Evolutionary conservation across 441 rosid species (phyloP), one percentile per base, ranked within the genome.

Genomic region (Populus hybrid): DNA sequence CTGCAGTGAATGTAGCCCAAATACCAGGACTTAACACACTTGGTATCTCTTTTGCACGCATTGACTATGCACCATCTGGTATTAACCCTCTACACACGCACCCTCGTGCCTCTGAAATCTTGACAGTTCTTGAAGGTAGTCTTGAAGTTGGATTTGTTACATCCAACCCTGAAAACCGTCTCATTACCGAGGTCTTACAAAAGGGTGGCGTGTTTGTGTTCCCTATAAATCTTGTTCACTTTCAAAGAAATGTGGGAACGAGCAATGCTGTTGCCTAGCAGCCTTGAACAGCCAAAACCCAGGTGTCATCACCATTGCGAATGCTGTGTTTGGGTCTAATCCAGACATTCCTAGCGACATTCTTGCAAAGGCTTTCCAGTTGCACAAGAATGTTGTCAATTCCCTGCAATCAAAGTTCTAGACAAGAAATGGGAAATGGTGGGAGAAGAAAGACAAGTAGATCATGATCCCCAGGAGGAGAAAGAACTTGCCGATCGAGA

Each of bases 11-110:
- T 0, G 83, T 42, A 0, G 68, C 35, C 10, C 70, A 75, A 63
- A 23, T 84, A 23, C 80, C 85, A 34, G 87, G 78, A 1, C 76
- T 82, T 18, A 82, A 82, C 80, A 82, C 87, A 1, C 82, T 82
- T 11, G 87, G 87, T 19, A 73, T 84, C 36, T 80, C 87, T 16
- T 14, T 82, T 5, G 82, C 79, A 38, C 83, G 83, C 0, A 50
- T 81, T 2, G 87, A 82, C 42, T 79, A 18, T 53, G 83, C 79
- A 9, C 87, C 80, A 32, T 14, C 40, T 65, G 83, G 85, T 1
- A n/a, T 79, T 2, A 79, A 78, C 71, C 85, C 87, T 19, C 87
- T 78, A 16, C 87, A 85, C 69, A 76, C 73, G 0, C 87, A 82
- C 50, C 84, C 87, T 0, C 69, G 85, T 3, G 84, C 84, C 40